Evolutionary conservation across 352 stramenopile species (phyloP).

Genomic region (Globisporangium carolinianum): DNA sequence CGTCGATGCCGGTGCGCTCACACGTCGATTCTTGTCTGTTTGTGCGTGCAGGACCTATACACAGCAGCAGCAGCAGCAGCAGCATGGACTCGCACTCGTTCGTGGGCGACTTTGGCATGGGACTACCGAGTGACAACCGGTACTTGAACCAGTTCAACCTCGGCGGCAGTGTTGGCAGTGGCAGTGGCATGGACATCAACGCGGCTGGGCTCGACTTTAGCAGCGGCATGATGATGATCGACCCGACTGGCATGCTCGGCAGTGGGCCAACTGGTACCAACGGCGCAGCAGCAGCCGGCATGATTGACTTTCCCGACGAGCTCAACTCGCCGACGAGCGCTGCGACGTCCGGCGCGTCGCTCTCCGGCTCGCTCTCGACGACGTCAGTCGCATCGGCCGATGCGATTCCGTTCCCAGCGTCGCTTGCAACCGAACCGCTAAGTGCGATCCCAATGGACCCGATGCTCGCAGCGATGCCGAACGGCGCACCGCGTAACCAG

Average conservation of each 20-base stretch:
- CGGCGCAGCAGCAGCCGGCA: constrained; percentile 25
- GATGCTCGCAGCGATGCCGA: constrained; percentile 17
- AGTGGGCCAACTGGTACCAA: constrained; percentile 7
- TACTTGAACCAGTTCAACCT: constrained; percentile 77
- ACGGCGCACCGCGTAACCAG: constrained; percentile 7
- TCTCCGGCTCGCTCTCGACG: constrained; percentile 23
- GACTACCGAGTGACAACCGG: constrained; percentile 57
- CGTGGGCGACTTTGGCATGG: constrained; percentile 65
- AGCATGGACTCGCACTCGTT: constrained; percentile 74
- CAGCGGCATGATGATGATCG: constrained; percentile 63
- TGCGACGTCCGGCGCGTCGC: constrained; percentile 18
- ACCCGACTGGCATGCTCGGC: constrained; percentile 33
- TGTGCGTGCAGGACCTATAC: too few species aligned
- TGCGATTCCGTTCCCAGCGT: constrained; percentile 73
- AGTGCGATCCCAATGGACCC: constrained; percentile 20
- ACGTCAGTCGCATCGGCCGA: constrained; percentile 27
- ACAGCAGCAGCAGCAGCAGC: too few species aligned
- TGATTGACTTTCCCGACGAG: constrained; percentile 85
- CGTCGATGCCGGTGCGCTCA: too few species aligned
- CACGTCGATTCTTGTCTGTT: too few species aligned
- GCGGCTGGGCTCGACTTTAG: constrained; percentile 56
- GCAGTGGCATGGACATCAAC: constrained; percentile 29
- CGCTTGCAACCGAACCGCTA: constrained; percentile 55
- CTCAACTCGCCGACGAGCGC: constrained; percentile 65
- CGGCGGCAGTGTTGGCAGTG: constrained; percentile 11